Percentiles rank a stretch among this genome's conserved stretches.
These are phyloP conservation scores for Leccinum subtestaceum DNA, from an alignment of 768 basidiomycete species.

Conservation along the genomic window DNA sequence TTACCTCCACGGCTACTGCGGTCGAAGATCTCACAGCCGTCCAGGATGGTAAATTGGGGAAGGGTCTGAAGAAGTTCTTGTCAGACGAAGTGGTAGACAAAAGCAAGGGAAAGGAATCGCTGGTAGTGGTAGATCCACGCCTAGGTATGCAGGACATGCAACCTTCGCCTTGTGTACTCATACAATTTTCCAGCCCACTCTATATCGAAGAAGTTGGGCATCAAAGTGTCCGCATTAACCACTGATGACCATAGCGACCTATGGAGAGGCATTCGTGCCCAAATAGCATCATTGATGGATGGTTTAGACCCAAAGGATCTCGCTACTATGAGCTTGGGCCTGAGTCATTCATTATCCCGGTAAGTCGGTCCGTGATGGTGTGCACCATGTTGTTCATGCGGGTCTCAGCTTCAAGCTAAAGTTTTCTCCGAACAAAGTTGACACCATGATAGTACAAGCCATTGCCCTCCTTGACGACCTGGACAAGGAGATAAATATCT, in stretches of 20 bases:
- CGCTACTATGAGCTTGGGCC: constrained; percentile 95
- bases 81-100: constrained; percentile 83
- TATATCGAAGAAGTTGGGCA: constrained; percentile 91
- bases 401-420: constrained; percentile 89
- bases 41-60: constrained; percentile 89
- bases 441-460: constrained; percentile 99
- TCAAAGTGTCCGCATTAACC: constrained; percentile 71
- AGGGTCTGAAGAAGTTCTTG: constrained; percentile 91
- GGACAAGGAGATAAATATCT: constrained; percentile 99
- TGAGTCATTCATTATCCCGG: constrained; percentile 96
- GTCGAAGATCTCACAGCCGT: constrained; percentile 95
- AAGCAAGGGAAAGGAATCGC: constrained; percentile 82
- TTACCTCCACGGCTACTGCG: constrained; percentile 92
- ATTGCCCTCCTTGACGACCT: constrained; percentile 97
- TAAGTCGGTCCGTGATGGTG: constrained; percentile 31
- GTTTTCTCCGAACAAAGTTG: constrained; percentile 99
- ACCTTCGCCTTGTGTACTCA: constrained; percentile 7
- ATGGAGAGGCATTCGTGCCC: constrained; percentile 93
- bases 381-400: constrained; percentile 6
- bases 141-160: constrained; percentile 60
- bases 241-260: constrained; percentile 69
- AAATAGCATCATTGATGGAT: constrained; percentile 82
- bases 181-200: constrained; percentile 54
- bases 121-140: constrained; percentile 86
- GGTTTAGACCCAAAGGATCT: constrained; percentile 92